phyloP scores from a whole-genome alignment of 2,329 filamentous ascomycete genomes.

The Fonsecaea monophora region DNA sequence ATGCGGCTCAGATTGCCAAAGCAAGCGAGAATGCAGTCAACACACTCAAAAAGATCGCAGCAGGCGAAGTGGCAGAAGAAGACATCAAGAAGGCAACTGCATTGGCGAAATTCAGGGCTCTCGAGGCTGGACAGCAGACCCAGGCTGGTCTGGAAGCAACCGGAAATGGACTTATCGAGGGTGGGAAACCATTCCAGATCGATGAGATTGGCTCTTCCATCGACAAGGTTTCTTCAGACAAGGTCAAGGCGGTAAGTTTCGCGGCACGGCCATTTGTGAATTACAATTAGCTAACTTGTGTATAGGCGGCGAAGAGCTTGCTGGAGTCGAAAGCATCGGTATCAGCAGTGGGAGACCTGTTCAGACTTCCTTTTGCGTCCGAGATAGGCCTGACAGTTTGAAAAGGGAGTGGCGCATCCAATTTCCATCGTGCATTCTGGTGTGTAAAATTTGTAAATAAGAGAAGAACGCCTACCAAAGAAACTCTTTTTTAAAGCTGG shows the following conservation, averaged over 20 bases:
- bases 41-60: slow-evolving; percentile 79
- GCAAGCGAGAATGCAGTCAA: slow-evolving; percentile 80
- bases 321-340: slow-evolving; percentile 89
- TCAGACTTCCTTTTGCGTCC: slow-evolving; percentile 87
- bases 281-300: slow-evolving; percentile 17
- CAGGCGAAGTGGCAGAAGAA: slow-evolving; percentile 78
- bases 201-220: slow-evolving; percentile 78
- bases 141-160: slow-evolving; percentile 80
- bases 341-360: slow-evolving; percentile 87
- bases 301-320: slow-evolving; percentile 83
- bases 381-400: slow-evolving; percentile 96
- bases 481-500: background rate
- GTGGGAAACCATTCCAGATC: slow-evolving; percentile 82
- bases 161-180: slow-evolving; percentile 81
- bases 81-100: slow-evolving; percentile 90
- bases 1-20: slow-evolving; percentile 73
- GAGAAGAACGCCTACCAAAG: slow-evolving; percentile 1
- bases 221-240: slow-evolving; percentile 79
- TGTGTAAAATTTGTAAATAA: slow-evolving; percentile 34
- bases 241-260: slow-evolving; percentile 76
- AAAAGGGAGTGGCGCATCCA: slow-evolving; percentile 41
- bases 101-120: slow-evolving; percentile 88
- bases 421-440: slow-evolving; percentile 9
- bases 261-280: background rate
- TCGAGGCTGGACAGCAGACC: slow-evolving; percentile 80